A percentile compares a stretch with the other conserved stretches of the same genome.
Conservation (phyloP, 179 eudicot species). For the Silene noctiflora region DNA sequence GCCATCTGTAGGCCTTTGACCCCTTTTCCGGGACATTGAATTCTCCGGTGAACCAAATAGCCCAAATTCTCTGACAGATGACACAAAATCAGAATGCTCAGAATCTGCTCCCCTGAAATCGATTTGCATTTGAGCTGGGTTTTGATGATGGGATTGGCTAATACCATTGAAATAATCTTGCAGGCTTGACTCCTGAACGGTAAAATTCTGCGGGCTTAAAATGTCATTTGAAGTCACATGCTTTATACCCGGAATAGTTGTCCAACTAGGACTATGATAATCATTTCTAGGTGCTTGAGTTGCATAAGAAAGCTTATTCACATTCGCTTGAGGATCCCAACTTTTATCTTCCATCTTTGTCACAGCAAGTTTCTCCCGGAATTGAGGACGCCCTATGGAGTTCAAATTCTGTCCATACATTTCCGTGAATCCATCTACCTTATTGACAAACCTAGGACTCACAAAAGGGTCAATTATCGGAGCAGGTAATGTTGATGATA, state of each 20-base stretch:
- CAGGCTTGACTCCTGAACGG: conserved; percentile 30
- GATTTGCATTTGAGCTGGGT: conserved; percentile 56
- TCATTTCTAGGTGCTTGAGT: conserved; percentile 37
- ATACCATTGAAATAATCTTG: conserved; percentile 41
- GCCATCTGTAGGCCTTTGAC: conserved; percentile 81
- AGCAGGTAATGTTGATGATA: conserved; percentile 9
- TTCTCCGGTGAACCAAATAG: conserved; percentile 34
- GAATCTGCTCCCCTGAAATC: conserved; percentile 72
- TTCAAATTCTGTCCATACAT: conserved; percentile 64
- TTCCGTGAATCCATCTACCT: conserved; percentile 36
- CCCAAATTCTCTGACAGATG: conserved; percentile 35
- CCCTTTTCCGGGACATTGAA: conserved; percentile 62
- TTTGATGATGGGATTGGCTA: conserved; percentile 47
- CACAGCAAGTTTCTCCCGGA: conserved; percentile 66
- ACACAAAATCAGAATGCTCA: conserved; percentile 58
- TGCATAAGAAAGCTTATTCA: conserved; percentile 36
- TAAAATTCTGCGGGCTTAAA: conserved; percentile 31
- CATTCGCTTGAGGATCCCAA: conserved; percentile 41
- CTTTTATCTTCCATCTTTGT: conserved; percentile 55
- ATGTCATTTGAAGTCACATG: conserved; percentile 32
- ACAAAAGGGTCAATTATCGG: conserved; percentile 13
- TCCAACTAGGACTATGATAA: conserved; percentile 42
- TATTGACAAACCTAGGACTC: conserved; percentile 27
- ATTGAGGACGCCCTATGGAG: conserved; percentile 31
- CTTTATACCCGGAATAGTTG: conserved; percentile 35